These are phyloP conservation scores for Lodderomyces oxycetoniae DNA, from an alignment of 1,139 yeast genomes.

Conservation along the genomic window DNA sequence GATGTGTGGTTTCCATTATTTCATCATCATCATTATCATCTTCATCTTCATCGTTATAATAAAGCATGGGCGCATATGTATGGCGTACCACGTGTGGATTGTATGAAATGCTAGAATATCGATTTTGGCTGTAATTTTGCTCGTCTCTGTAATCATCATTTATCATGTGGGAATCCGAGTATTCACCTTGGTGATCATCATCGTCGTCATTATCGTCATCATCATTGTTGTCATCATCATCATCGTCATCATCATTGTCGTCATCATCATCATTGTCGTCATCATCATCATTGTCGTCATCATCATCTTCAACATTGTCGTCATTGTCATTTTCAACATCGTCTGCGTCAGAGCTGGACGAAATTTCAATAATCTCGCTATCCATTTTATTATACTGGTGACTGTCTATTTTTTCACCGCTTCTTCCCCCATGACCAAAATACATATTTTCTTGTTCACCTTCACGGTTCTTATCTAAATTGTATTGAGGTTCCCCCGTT, in stretches of 20 bases:
- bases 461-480: neutral
- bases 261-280: neutral
- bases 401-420: neutral
- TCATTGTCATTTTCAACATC: constrained; percentile 8
- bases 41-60: neutral
- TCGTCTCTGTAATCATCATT: constrained; percentile 6
- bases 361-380: constrained; percentile 10
- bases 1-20: too few relatives aligned
- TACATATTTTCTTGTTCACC: neutral
- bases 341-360: constrained; percentile 4
- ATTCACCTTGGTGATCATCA: neutral
- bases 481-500: too few relatives aligned
- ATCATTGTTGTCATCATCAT: constrained; percentile 1
- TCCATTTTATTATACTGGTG: neutral
- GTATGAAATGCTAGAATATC: neutral
- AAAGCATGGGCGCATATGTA: too few relatives aligned
- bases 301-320: constrained; percentile 9
- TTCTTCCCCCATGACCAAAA: neutral
- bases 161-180: too few relatives aligned
- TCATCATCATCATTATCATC: neutral
- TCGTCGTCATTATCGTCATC: neutral
- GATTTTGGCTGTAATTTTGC: too few relatives aligned
- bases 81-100: too few relatives aligned
- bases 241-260: neutral
- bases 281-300: constrained; percentile 4